Percentiles rank a stretch among this genome's conserved stretches.
Evolutionary conservation across 1,284 basidiomycete species (phyloP).

Genomic region (Laetiporus sulphureus): DNA sequence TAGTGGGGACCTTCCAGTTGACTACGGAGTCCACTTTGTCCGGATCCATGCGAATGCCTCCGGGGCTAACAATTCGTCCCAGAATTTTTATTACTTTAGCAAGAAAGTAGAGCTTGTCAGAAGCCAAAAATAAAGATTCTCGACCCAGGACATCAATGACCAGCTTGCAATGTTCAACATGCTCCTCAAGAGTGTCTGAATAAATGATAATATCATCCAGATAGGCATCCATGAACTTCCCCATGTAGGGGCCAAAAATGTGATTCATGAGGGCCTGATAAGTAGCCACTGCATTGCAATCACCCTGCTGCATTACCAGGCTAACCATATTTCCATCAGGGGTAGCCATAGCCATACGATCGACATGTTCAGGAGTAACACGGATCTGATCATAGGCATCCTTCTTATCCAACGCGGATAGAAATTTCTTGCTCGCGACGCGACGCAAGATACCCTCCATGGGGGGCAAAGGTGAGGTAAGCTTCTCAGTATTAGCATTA

Average conservation of each 20-base stretch:
- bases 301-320: constrained; percentile 28
- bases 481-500: constrained; percentile 29
- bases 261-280: constrained; percentile 29
- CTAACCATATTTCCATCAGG: constrained; percentile 29
- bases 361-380: constrained; percentile 7
- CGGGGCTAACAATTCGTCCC: constrained; percentile 22
- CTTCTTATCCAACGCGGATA: constrained; percentile 4
- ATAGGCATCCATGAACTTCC: constrained; percentile 11
- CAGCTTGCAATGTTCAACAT: constrained; percentile 17
- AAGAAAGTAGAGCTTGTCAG: constrained; percentile 24
- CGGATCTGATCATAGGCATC: constrained; percentile 18
- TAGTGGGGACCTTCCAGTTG: constrained; percentile 25
- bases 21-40: constrained; percentile 22
- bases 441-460: constrained; percentile 7
- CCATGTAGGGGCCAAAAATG: constrained; percentile 23
- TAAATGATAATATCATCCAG: constrained; percentile 26
- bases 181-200: constrained; percentile 18
- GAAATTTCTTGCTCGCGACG: constrained; percentile 1
- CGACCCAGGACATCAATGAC: constrained; percentile 16
- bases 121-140: constrained; percentile 17
- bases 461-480: constrained; percentile 1
- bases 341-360: constrained; percentile 6
- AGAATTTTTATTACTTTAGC: constrained; percentile 17
- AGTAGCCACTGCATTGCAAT: constrained; percentile 29
- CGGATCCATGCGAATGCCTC: constrained; percentile 25